Evolutionary conservation across 192 early-diverging fungal species (phyloP).

Genomic region (Gaertneriomyces semiglobifer): DNA sequence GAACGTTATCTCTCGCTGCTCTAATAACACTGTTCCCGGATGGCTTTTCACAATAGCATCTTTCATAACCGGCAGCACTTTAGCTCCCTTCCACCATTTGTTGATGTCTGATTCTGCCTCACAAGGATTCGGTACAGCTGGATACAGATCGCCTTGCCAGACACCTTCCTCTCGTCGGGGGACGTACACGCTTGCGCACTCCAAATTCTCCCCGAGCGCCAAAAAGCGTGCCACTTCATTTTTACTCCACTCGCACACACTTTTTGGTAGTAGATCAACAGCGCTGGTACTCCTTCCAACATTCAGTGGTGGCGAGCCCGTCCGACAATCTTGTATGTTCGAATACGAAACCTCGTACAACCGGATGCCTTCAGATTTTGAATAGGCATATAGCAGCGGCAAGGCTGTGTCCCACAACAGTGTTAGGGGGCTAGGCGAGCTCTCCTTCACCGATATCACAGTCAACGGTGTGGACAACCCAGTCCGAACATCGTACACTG

Average conservation of each 20-base stretch:
- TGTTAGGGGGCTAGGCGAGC: conserved; percentile 11
- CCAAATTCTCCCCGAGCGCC: conserved; percentile 14
- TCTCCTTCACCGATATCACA: not conserved
- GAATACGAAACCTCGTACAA: conserved; percentile 17
- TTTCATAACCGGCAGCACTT: too few relatives aligned
- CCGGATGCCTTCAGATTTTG: conserved; percentile 30
- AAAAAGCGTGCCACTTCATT: conserved; percentile 36
- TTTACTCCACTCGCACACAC: conserved; percentile 14
- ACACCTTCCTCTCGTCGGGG: too few relatives aligned
- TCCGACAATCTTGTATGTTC: too few relatives aligned
- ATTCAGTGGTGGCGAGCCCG: too few relatives aligned
- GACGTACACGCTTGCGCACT: too few relatives aligned
- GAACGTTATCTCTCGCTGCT: too few relatives aligned
- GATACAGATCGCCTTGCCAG: too few relatives aligned
- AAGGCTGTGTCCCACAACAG: conserved; percentile 30
- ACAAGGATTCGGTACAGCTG: too few relatives aligned
- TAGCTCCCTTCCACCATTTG: too few relatives aligned
- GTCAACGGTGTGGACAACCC: conserved; percentile 9
- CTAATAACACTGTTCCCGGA: too few relatives aligned
- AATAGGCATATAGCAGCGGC: conserved; percentile 26
- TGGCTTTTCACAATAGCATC: too few relatives aligned
- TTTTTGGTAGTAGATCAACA: conserved; percentile 29
- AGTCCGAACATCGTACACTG: conserved; percentile 17
- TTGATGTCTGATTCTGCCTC: too few relatives aligned
- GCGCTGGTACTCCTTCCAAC: not conserved